These are phyloP conservation scores for Hortaea sp. DNA, from an alignment of 2,329 filamentous ascomycete species.

Conservation along the genomic window DNA sequence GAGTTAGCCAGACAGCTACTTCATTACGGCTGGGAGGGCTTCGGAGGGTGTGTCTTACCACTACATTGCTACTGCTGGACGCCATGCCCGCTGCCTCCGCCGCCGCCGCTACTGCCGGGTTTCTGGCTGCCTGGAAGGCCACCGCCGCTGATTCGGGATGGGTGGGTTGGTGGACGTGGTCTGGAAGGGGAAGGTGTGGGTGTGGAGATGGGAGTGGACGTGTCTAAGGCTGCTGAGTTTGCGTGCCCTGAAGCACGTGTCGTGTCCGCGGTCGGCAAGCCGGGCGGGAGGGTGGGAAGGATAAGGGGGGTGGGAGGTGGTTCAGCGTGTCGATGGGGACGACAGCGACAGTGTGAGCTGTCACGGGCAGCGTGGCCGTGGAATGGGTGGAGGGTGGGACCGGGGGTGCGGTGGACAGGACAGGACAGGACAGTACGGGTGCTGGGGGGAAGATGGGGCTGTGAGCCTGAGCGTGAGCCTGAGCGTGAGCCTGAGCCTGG, in stretches of 20 bases:
- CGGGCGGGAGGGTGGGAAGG: neutral
- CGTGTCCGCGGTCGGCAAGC: neutral
- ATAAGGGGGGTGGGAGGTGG: neutral
- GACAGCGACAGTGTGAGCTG: neutral
- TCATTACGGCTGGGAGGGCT: neutral
- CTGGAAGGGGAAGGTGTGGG: neutral
- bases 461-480: neutral
- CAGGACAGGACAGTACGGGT: neutral
- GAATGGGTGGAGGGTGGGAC: neutral
- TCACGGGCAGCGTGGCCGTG: neutral
- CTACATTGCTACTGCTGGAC: constrained; percentile 70
- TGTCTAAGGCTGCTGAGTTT: neutral
- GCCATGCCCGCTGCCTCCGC: constrained; percentile 47
- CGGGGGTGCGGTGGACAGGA: neutral
- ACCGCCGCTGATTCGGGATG: neutral
- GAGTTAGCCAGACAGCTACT: constrained; percentile 28
- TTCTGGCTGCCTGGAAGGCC: neutral
- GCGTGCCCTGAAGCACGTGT: neutral
- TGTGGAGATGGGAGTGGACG: no score
- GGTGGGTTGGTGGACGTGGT: neutral
- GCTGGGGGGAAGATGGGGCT: neutral
- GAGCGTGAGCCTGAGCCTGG: neutral
- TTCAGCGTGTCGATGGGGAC: neutral
- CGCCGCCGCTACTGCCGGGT: neutral
- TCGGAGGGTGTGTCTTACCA: constrained; percentile 9